Percentiles rank a stretch among this genome's conserved stretches.
phyloP scores from a whole-genome alignment of 257 asterid species.

The Plantago elongata region DNA sequence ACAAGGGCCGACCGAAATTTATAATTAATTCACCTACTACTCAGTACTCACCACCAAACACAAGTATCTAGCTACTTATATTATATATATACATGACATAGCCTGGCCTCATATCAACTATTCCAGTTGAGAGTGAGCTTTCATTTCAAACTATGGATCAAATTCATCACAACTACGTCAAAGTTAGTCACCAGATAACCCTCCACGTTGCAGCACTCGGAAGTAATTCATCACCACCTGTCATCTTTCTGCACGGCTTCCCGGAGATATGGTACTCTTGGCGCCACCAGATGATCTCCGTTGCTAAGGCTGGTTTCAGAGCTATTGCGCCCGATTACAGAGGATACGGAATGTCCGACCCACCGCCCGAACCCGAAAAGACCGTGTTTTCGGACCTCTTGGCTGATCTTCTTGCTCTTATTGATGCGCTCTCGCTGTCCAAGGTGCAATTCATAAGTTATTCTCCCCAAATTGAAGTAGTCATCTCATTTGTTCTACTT shows the following conservation, averaged over 20 bases:
- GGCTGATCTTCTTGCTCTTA: slow-evolving; percentile 38
- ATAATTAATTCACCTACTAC: no score
- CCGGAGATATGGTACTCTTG: slow-evolving; percentile 55
- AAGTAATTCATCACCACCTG: slow-evolving; percentile 25
- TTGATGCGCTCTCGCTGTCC: slow-evolving; percentile 44
- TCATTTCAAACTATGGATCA: slow-evolving; percentile 22
- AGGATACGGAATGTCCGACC: slow-evolving; percentile 60
- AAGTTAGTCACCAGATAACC: slow-evolving; percentile 31
- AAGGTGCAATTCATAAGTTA: slow-evolving; percentile 27
- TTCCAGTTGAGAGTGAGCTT: not conserved
- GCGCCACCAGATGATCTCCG: slow-evolving; percentile 46
- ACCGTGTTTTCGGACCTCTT: slow-evolving; percentile 31
- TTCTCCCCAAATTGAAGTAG: not conserved
- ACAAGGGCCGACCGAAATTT: no score
- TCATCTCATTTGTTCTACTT: no score
- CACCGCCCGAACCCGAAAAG: slow-evolving; percentile 42
- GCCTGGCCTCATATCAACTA: not conserved
- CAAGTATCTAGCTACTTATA: no score
- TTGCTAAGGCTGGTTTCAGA: slow-evolving; percentile 42
- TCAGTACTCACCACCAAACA: no score
- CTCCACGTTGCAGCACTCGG: slow-evolving; percentile 52
- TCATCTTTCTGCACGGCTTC: slow-evolving; percentile 47
- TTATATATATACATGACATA: no score
- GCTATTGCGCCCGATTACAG: slow-evolving; percentile 58
- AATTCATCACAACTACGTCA: slow-evolving; percentile 36